Evolutionary conservation across 1,284 basidiomycete genomes (phyloP).

Genomic region (Boletellus deceptivus): DNA sequence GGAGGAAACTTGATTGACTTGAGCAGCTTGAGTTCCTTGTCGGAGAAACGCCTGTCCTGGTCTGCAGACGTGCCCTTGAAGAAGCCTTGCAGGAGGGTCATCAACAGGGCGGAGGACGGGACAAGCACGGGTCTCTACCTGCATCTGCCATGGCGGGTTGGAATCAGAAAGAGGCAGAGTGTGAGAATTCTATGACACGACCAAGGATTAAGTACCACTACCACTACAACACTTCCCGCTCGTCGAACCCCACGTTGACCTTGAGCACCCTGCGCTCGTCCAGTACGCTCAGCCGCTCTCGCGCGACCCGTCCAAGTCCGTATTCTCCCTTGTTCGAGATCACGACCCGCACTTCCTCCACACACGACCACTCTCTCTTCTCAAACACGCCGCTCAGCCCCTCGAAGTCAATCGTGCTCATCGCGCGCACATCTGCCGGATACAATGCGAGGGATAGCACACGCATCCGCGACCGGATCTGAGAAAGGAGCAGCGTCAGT

Average conservation of each 20-base stretch:
- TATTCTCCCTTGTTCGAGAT: slow-evolving; percentile 32
- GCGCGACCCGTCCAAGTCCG: slow-evolving; percentile 26
- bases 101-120: not conserved
- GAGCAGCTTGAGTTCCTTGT: slow-evolving; percentile 91
- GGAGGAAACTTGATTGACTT: slow-evolving; percentile 89
- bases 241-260: slow-evolving; percentile 33
- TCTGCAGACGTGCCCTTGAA: slow-evolving; percentile 86
- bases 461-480: slow-evolving; percentile 30
- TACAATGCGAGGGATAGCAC: slow-evolving; percentile 31
- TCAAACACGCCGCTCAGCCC: slow-evolving; percentile 29
- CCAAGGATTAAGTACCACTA: not conserved
- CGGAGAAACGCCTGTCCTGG: slow-evolving; percentile 87
- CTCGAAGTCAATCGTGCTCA: slow-evolving; percentile 31
- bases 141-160: slow-evolving; percentile 52
- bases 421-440: slow-evolving; percentile 32
- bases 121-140: slow-evolving; percentile 35
- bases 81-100: slow-evolving; percentile 52
- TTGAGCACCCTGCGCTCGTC: slow-evolving; percentile 28
- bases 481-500: slow-evolving; percentile 27
- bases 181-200: slow-evolving; percentile 18
- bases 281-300: slow-evolving; percentile 20
- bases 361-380: slow-evolving; percentile 19
- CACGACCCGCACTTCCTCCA: slow-evolving; percentile 31
- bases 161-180: slow-evolving; percentile 5
- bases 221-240: slow-evolving; percentile 28